Conservation (phyloP, 116 monocot species). For the Cymodocea nodosa region DNA sequence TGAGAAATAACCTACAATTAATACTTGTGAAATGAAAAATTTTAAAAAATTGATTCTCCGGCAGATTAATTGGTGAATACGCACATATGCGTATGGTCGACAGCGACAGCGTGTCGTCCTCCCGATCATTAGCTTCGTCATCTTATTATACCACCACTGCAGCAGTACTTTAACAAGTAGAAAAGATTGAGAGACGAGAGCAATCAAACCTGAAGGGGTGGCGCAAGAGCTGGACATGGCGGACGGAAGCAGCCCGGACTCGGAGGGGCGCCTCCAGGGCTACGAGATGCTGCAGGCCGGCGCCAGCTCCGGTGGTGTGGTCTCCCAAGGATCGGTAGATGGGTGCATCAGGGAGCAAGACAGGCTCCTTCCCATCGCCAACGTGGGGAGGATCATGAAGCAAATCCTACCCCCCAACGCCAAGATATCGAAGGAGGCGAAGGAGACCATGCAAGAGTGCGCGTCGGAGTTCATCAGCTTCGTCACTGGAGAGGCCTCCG, state of each 20-base stretch:
- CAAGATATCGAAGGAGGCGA: conserved; percentile 58
- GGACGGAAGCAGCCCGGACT: conserved; percentile 3
- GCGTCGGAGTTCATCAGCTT: conserved; percentile 72
- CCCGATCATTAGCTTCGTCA: no score
- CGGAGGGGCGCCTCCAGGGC: background rate
- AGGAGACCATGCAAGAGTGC: conserved; percentile 63
- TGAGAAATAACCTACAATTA: no score
- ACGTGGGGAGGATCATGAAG: conserved; percentile 68
- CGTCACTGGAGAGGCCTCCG: conserved; percentile 57
- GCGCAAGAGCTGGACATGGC: background rate
- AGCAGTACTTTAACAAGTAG: no score
- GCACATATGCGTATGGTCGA: no score
- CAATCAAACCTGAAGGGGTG: no score
- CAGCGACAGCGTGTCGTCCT: no score
- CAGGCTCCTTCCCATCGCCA: conserved; percentile 43
- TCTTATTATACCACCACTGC: no score
- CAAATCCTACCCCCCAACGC: conserved; percentile 50
- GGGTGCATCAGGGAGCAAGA: conserved; percentile 35
- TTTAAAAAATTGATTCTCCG: no score
- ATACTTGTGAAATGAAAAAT: no score
- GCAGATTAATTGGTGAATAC: no score
- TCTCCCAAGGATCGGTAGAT: background rate
- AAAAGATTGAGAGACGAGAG: no score
- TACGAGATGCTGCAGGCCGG: no score
- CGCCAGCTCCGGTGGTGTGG: background rate